Evolutionary conservation across 1,284 basidiomycete genomes (phyloP).

Genomic region (Waitea zeae): DNA sequence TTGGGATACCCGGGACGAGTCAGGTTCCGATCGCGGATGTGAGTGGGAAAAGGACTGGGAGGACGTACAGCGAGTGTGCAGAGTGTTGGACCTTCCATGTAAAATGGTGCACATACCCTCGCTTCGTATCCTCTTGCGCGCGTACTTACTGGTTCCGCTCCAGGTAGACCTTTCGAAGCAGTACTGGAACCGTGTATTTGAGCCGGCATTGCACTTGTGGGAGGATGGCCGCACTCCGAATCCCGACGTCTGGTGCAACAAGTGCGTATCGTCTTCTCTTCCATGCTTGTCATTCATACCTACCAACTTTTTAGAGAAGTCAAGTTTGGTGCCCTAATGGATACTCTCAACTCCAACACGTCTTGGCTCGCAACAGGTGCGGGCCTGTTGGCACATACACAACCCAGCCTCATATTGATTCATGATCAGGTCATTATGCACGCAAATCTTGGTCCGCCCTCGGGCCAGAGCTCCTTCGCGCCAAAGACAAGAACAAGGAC

Average conservation of each 20-base stretch:
- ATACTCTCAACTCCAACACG: conserved; percentile 28
- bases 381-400: conserved; percentile 1
- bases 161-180: conserved; percentile 72
- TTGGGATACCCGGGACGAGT: conserved; percentile 72
- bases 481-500: conserved; percentile 63
- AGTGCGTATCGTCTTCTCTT: conserved; percentile 20
- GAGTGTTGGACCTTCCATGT: conserved; percentile 44
- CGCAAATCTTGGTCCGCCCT: conserved; percentile 30
- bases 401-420: neutral
- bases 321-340: conserved; percentile 82
- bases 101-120: conserved; percentile 36
- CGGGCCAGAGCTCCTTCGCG: conserved; percentile 43
- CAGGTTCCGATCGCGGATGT: conserved; percentile 60
- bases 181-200: conserved; percentile 84
- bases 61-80: conserved; percentile 73
- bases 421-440: conserved; percentile 73
- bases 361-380: conserved; percentile 73
- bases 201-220: conserved; percentile 68
- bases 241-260: conserved; percentile 90
- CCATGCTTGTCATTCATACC: conserved; percentile 1
- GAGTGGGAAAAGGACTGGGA: conserved; percentile 95
- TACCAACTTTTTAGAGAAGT: conserved; percentile 45
- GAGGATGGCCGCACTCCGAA: conserved; percentile 73
- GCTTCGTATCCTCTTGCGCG: conserved; percentile 5
- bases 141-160: conserved; percentile 4